These are phyloP conservation scores for Chalciporus sp. DNA, from an alignment of 1,284 basidiomycete genomes.

Conservation along the genomic window DNA sequence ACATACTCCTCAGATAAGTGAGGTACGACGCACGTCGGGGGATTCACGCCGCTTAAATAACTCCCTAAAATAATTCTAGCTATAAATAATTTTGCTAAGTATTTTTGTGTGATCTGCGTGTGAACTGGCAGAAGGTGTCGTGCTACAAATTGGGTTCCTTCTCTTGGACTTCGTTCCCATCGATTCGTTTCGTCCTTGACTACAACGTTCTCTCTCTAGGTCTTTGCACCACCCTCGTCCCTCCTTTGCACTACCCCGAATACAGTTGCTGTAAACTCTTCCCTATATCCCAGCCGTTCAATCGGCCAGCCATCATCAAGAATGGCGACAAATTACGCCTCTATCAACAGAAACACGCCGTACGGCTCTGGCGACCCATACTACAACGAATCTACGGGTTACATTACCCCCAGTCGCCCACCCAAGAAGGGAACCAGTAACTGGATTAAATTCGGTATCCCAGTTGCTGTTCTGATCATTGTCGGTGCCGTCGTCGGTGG, in stretches of 20 bases:
- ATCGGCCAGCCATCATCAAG: slow-evolving; percentile 12
- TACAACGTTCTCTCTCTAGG: slow-evolving; percentile 1
- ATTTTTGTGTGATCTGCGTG: slow-evolving; percentile 12
- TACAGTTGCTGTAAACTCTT: no score
- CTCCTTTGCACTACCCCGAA: slow-evolving; percentile 24
- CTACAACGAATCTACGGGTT: slow-evolving; percentile 68
- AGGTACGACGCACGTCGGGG: no score
- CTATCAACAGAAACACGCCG: slow-evolving; percentile 44
- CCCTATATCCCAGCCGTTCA: slow-evolving; percentile 4
- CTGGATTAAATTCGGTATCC: slow-evolving; percentile 61
- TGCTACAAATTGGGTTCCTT: not conserved
- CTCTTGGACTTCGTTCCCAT: not conserved
- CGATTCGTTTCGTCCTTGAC: not conserved
- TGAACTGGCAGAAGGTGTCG: slow-evolving; percentile 7
- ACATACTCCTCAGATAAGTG: no score
- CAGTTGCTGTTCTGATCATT: slow-evolving; percentile 57
- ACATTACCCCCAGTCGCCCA: slow-evolving; percentile 48
- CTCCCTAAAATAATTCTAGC: not conserved
- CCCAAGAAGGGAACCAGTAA: slow-evolving; percentile 44
- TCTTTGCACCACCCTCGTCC: slow-evolving; percentile 22
- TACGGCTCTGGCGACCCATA: slow-evolving; percentile 63
- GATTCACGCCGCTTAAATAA: no score
- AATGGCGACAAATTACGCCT: slow-evolving; percentile 48
- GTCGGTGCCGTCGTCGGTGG: slow-evolving; percentile 69
- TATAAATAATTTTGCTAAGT: not conserved